Conservation (phyloP, 768 basidiomycete species). For the Ramaria sp. region DNA sequence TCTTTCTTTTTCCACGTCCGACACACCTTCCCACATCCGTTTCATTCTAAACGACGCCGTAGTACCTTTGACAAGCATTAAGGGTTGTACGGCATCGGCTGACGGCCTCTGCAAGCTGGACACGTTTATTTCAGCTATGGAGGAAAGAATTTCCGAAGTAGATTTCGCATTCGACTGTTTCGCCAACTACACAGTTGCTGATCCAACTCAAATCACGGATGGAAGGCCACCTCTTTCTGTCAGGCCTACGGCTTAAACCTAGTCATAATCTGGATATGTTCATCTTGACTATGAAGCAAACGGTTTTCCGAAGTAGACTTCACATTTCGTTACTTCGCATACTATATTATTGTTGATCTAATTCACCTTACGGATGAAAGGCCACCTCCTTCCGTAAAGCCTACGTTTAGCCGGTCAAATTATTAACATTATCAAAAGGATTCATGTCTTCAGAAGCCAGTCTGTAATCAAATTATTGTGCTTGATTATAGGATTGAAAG, state of each 20-base stretch:
- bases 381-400: too few species aligned
- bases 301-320: too few species aligned
- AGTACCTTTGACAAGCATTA: slow-evolving; percentile 66
- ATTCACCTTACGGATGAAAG: too few species aligned
- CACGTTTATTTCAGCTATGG: slow-evolving; percentile 60
- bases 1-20: slow-evolving; percentile 40
- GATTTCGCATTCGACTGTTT: slow-evolving; percentile 70
- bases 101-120: slow-evolving; percentile 21
- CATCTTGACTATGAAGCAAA: too few species aligned
- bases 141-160: slow-evolving; percentile 50
- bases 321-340: too few species aligned
- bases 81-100: slow-evolving; percentile 54
- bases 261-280: too few species aligned
- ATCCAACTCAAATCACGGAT: slow-evolving; percentile 29
- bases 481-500: slow-evolving; percentile 9
- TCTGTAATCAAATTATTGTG: too few species aligned
- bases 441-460: too few species aligned
- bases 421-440: too few species aligned
- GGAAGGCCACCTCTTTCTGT: slow-evolving; percentile 21
- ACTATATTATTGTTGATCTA: too few species aligned
- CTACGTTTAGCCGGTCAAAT: too few species aligned
- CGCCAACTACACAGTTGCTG: slow-evolving; percentile 35
- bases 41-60: slow-evolving; percentile 85
- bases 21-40: slow-evolving; percentile 50
- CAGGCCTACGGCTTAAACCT: too few species aligned